Base-by-base conservation (phyloP, 495 filamentous ascomycete genomes). In the Schizothecium vesticola region DNA sequence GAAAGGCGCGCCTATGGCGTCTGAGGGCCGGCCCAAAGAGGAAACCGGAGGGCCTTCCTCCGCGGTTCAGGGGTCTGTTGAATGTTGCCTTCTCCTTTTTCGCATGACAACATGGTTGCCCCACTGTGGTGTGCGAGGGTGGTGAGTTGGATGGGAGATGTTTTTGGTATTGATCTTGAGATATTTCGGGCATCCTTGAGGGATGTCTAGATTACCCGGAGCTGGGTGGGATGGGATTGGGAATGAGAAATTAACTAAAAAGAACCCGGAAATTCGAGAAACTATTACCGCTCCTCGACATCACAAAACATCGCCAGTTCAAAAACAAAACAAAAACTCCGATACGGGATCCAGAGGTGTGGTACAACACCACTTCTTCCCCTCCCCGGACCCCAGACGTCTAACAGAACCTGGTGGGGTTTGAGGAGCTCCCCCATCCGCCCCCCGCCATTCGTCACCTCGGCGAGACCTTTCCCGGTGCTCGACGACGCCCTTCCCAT, bases 1-100 rank as follows among this genome's bases (percentile, higher is more conserved):
- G 43, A 51, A 51, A n/a, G 43, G 43, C 43, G 43, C 55, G 21
- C 51, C 33, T 19, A 64, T 56, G 63, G 63, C 61, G 61, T 36
- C 61, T 64, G 64, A 64, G 43, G 43, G 43, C 0, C 43, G 43
- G 16, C 77, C 78, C 73, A 74, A 79, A 79, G 43, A 13, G 72
- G 72, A 72, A 12, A 13, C 63, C 78, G 78, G 78, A 77, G 65
- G 59, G 63, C 56, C 64, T 65, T 26, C 63, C 64, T 78, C 78
- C 78, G 78, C 69, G 61, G 71, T 66, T 67, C 73, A 69, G 72
- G 67, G 65, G 36, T 66, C 64, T 51, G 43, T 51, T 63, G 26
- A 23, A 29, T 29, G 28, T 29, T 29, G 28, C 28, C 33, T 43
- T 43, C 43, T 51, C 43, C 43, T n/a, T 51, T 43, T 51, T 51